Evolutionary conservation across 768 basidiomycete species (phyloP), one percentile per base, ranked within the genome.

Genomic region (Mycena vitilis): DNA sequence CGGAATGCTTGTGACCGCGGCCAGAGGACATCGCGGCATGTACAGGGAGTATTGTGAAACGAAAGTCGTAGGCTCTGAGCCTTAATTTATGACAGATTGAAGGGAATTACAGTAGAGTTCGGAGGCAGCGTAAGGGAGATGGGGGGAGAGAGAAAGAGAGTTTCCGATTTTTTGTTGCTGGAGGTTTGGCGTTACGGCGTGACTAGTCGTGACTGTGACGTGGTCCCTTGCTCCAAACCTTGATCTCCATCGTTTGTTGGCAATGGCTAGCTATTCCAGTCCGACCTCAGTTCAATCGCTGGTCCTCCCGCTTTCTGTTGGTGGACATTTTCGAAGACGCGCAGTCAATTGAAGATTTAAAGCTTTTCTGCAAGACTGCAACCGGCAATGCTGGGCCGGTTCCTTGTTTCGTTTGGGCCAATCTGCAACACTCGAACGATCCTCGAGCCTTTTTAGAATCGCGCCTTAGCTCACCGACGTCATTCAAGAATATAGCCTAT

Each of bases 1-100:
- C 82, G 45, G 88, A 83, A 66, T 86, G 86, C 79, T 86, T 89
- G 83, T 91, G 91, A 72, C 85, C 85, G 72, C 82, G 85, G 40
- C 78, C 73, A 52, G 84, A 81, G 55, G 84, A 82, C 87, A 88
- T 88, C 66, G 77, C 72, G 73, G 75, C 80, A 82, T 81, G 76
- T 78, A 81, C 76, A 78, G 72, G 45, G 63, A 65, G 60, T 40
- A 23, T 25, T 30, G 59, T 34, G 52, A 71, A 70, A 71, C 49
- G 71, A 71, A 23, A 30, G 71, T 65, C 71, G 71, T 71, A 53
- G 71, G 71, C 71, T 25, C 45, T 75, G 63, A 58, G 68, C 69
- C 73, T 67, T 66, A 68, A 68, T 66, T 62, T 66, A 65, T 67
- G 68, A 40, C 60, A 68, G 60, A 61, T 59, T 54, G 59, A 70